Percentiles rank a stretch among this genome's conserved stretches.
Conservation (phyloP, 139 green algal genomes). For the Nannochloris sp. region DNA sequence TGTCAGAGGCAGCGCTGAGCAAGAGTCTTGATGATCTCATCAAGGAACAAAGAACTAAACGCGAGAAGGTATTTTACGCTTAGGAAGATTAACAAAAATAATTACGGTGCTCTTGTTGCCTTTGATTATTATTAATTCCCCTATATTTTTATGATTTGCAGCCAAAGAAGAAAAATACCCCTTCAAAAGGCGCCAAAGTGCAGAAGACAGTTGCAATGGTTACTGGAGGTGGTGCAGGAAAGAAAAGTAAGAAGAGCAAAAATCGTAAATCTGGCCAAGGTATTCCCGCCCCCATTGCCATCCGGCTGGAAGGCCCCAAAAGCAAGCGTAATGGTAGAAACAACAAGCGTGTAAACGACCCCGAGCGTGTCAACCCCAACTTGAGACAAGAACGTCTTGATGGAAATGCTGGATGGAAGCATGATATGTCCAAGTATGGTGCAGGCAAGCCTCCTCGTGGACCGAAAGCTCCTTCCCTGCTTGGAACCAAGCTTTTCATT, state of each 20-base stretch:
- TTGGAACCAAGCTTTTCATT: constrained; percentile 37
- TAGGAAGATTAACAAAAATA: no score
- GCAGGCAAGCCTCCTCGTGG: not conserved
- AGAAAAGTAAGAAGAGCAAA: not conserved
- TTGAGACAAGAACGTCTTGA: constrained; percentile 1
- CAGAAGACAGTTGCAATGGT: not conserved
- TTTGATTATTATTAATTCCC: not conserved
- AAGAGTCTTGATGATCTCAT: constrained; percentile 42
- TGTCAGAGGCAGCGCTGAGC: constrained; percentile 24
- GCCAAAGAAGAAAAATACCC: not conserved
- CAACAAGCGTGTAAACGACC: not conserved
- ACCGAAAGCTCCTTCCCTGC: not conserved
- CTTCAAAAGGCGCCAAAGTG: not conserved
- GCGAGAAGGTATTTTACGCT: constrained; percentile 15
- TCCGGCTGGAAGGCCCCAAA: not conserved
- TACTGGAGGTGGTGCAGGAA: not conserved
- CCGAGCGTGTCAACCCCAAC: not conserved
- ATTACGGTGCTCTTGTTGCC: no score
- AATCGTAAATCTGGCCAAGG: not conserved
- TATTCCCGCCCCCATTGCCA: not conserved
- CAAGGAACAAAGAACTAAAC: constrained; percentile 17
- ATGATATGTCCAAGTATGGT: constrained; percentile 18
- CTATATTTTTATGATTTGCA: not conserved
- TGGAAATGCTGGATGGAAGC: constrained; percentile 24
- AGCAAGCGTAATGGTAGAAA: not conserved